Percentiles rank a stretch among this genome's conserved stretches.
Evolutionary conservation across 345 rosid genomes (phyloP).

Genomic region (Lagerstroemia speciosa): DNA sequence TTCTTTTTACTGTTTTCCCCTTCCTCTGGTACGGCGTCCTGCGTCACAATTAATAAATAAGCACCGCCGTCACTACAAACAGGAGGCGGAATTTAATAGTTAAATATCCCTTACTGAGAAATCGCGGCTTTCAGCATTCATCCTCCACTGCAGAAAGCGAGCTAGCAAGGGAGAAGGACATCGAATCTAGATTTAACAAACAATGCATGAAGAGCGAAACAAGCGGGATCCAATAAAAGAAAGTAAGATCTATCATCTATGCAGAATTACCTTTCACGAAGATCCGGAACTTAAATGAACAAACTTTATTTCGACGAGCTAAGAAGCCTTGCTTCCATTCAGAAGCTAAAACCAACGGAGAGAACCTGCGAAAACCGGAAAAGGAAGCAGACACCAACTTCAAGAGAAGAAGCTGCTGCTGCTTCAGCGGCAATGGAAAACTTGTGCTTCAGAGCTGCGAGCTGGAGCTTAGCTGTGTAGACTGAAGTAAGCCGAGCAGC

Average conservation of each 20-base stretch:
- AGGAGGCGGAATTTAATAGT: background rate
- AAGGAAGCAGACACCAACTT: background rate
- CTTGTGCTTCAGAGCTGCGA: background rate
- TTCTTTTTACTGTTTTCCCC: background rate
- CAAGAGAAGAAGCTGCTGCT: background rate
- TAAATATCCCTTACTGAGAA: background rate
- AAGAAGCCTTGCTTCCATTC: background rate
- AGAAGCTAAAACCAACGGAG: background rate
- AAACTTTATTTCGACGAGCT: slow-evolving; percentile 2
- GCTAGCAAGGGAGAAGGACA: background rate
- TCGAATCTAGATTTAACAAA: background rate
- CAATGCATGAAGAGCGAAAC: background rate
- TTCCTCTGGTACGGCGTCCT: background rate
- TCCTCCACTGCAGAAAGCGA: background rate
- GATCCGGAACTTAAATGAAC: background rate
- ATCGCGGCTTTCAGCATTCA: background rate
- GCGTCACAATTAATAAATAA: background rate
- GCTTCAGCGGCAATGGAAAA: background rate
- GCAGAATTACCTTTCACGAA: slow-evolving; percentile 1
- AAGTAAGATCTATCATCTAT: slow-evolving; percentile 10
- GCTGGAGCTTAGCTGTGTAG: background rate
- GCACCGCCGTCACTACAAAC: background rate
- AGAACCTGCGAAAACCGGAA: background rate
- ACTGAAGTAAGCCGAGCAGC: background rate
- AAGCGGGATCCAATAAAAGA: background rate